Conservation (phyloP, 441 rosid genomes). For the Lepidium campestre region DNA sequence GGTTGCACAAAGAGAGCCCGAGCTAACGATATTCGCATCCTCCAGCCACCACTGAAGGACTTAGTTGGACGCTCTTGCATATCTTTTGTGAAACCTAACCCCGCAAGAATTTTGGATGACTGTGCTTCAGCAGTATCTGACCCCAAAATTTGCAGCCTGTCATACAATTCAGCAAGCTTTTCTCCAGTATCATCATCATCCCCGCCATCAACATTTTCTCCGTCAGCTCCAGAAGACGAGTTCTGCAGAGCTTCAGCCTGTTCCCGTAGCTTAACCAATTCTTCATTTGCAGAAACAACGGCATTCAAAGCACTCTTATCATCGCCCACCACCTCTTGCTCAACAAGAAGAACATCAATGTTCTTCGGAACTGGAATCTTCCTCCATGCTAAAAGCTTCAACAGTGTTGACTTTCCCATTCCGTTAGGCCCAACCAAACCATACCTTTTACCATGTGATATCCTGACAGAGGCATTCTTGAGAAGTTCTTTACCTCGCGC, state of each 20-base stretch:
- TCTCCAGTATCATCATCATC: slow-evolving; percentile 67
- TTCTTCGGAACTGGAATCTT: slow-evolving; percentile 91
- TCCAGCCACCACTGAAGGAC: slow-evolving; percentile 91
- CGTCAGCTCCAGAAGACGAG: slow-evolving; percentile 31
- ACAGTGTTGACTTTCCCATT: slow-evolving; percentile 83
- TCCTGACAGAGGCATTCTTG: slow-evolving; percentile 73
- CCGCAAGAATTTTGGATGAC: slow-evolving; percentile 89
- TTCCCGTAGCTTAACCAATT: slow-evolving; percentile 56
- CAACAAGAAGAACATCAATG: slow-evolving; percentile 90
- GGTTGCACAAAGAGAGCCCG: slow-evolving; percentile 92
- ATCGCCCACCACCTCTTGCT: slow-evolving; percentile 91
- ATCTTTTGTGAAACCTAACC: slow-evolving; percentile 82
- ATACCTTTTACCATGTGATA: slow-evolving; percentile 91
- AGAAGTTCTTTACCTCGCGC: slow-evolving; percentile 87
- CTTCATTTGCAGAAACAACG: slow-evolving; percentile 87
- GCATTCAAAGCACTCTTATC: slow-evolving; percentile 75
- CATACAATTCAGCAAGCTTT: slow-evolving; percentile 74
- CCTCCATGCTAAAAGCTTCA: slow-evolving; percentile 95
- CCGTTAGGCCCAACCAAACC: slow-evolving; percentile 95
- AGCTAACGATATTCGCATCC: slow-evolving; percentile 93
- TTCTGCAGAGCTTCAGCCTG: slow-evolving; percentile 61
- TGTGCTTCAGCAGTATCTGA: slow-evolving; percentile 95
- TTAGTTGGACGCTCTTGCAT: slow-evolving; percentile 71
- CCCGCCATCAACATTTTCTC: slow-evolving; percentile 30
- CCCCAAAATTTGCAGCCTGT: slow-evolving; percentile 73